Base-by-base conservation (phyloP, 345 rosid genomes). In the Carallia brachiata region DNA sequence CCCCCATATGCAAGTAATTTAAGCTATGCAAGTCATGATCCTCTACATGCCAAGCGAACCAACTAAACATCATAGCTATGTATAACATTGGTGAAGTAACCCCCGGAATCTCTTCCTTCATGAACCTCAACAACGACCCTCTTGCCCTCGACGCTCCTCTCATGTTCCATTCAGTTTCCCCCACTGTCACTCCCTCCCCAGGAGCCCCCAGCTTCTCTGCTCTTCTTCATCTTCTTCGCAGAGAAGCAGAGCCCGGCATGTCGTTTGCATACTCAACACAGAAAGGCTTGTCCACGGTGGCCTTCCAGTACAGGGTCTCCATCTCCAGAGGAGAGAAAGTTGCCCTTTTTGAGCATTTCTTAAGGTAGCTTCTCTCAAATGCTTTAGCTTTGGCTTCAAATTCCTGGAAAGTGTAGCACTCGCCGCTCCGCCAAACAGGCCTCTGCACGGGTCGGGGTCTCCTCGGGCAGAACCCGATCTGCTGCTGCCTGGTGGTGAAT, bases 1-100 rank as follows among this genome's bases (percentile, higher is more conserved):
- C 97, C 32, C 99, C 99, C 85, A 86, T 82, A 80, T 95, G 99
- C 92, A 95, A 71, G 82, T 95, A 95, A 84, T 92, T 95, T 75
- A 95, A 86, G 88, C 99, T 95, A 68, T 95, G 99, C 65, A 95
- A 83, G 76, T 95, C 97, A 72, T 95, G 97, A 75, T 95, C 99
- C 83, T 95, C 99, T 1, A 88, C 97, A 72, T 95, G 99, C 99
- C 99, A 95, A 80, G 99, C 99, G 62, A 92, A 95, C 99, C 97
- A 95, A 76, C 99, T 95, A 75, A 95, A 95, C 88, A 92, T 75
- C 97, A 95, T 95, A 39, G 97, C 99, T 39, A 95, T 53, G 68
- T 95, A 95, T 36, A 95, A 91, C 99, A 95, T 95, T 0, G 99
- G 97, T 9, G 99, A 95, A 61, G 99, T 95, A 36, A 92, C 99